Percentiles rank a stretch among this genome's conserved stretches.
phyloP scores from a whole-genome alignment of 306 rosid species.

The Prunus mongolica region DNA sequence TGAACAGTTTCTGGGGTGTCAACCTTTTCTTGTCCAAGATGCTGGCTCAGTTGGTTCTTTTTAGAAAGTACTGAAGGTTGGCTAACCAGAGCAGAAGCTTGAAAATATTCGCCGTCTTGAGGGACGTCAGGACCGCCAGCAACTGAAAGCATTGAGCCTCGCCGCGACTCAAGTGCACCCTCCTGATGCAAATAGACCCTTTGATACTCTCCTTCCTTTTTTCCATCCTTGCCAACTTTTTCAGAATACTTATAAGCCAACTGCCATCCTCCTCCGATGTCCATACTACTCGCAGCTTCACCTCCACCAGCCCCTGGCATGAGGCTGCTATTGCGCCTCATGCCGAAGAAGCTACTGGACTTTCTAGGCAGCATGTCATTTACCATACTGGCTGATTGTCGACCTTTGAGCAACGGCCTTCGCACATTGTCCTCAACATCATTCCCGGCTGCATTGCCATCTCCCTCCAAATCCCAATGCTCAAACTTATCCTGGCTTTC shows the following conservation, averaged over 20 bases:
- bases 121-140: slow-evolving; percentile 24
- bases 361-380: slow-evolving; percentile 4
- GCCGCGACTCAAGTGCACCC: slow-evolving; percentile 15
- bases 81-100: slow-evolving; percentile 44
- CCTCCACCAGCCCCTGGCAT: slow-evolving; percentile 16
- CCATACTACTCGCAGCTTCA: slow-evolving; percentile 27
- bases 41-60: slow-evolving; percentile 1
- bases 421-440: slow-evolving; percentile 29
- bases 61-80: slow-evolving; percentile 27
- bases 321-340: slow-evolving; percentile 16
- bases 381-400: slow-evolving; percentile 26
- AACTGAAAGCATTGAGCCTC: slow-evolving; percentile 28
- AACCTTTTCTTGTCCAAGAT: slow-evolving; percentile 22
- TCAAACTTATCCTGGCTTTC: slow-evolving; percentile 18
- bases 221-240: slow-evolving; percentile 25
- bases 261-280: slow-evolving; percentile 51
- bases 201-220: slow-evolving; percentile 34
- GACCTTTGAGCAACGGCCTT: slow-evolving; percentile 34
- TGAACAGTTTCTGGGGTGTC: slow-evolving; percentile 25
- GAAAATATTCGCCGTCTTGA: slow-evolving; percentile 22
- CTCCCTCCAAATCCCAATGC: slow-evolving; percentile 34
- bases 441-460: neutral
- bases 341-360: slow-evolving; percentile 13
- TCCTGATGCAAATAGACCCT: slow-evolving; percentile 41
- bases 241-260: slow-evolving; percentile 34